Base-by-base conservation (phyloP, 257 asterid species). In the Mentha longifolia region DNA sequence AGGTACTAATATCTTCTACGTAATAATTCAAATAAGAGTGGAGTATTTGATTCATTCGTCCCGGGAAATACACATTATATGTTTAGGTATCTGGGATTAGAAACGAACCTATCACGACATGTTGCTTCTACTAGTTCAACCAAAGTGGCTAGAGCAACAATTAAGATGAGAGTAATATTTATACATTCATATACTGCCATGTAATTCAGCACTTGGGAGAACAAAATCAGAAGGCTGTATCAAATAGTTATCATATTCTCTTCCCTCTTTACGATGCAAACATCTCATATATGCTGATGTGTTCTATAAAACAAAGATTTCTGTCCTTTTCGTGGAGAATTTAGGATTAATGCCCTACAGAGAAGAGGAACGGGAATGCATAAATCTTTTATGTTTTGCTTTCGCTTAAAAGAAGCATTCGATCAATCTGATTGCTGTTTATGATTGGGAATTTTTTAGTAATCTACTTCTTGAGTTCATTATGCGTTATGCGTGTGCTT, bases 1-100 rank as follows among this genome's bases (percentile, higher is more conserved):
- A 83, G 97, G 98, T 91, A 83, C 61, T 37, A 8, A 6, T 58
- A 68, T 54, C 65, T 28, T 7, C 37, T 33, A 9, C 49, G 41
- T 9, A 42, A 69, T 69, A 14, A 35, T n/a, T n/a, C 35, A n/a
- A 42, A 6, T 20, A 17, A 41, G 15, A 56, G 56, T 28, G 4
- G 33, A 50, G 43, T 42, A 4, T 4, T 60, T 13, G 49, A 16
- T 39, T 70, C 14, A 12, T 65, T 37, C 7, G 42, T 60, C 65
- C 31, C 58, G 59, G 45, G 65, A 68, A 14, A 49, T 35, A 35
- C 39, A 31, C 70, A n/a, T 50, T 11, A 28, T n/a, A 57, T 56
- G 22, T 28, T 46, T 49, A 72, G 54, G 56, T 58, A 15, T 50
- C 45, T 58, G 69, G 47, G 41, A 25, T 70, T 13, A 46, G 30